Evolutionary conservation across 2,329 filamentous ascomycete genomes (phyloP).

Genomic region (Neophaeococcomyces aloes): DNA sequence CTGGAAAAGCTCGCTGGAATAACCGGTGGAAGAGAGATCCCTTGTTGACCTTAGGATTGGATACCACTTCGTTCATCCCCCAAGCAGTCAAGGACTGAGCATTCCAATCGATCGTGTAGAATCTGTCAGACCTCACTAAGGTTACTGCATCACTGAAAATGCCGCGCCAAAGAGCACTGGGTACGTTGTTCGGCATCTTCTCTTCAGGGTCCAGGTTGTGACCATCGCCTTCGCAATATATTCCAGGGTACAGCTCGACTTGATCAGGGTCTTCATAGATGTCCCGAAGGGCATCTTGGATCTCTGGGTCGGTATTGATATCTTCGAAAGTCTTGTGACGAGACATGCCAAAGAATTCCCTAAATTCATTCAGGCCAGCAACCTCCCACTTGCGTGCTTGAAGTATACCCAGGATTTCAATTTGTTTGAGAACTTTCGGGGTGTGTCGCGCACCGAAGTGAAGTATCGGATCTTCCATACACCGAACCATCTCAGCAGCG

Average conservation of each 20-base stretch:
- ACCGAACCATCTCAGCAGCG: slow-evolving; percentile 54
- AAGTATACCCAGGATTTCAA: slow-evolving; percentile 72
- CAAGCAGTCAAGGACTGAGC: slow-evolving; percentile 69
- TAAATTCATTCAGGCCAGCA: slow-evolving; percentile 72
- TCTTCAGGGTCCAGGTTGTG: too few relatives aligned
- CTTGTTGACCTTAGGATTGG: slow-evolving; percentile 63
- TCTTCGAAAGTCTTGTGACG: slow-evolving; percentile 69
- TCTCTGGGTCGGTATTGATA: slow-evolving; percentile 65
- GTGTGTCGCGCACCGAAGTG: slow-evolving; percentile 65
- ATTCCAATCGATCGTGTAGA: slow-evolving; percentile 56
- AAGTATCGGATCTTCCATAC: slow-evolving; percentile 59
- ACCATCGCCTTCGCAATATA: too few relatives aligned
- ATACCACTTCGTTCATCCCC: slow-evolving; percentile 66
- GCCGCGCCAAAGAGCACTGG: slow-evolving; percentile 51
- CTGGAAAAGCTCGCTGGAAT: slow-evolving; percentile 66
- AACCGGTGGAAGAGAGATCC: slow-evolving; percentile 81
- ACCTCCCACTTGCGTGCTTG: slow-evolving; percentile 68
- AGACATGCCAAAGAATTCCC: slow-evolving; percentile 69
- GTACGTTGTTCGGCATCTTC: slow-evolving; percentile 63
- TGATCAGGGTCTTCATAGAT: slow-evolving; percentile 63
- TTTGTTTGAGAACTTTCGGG: slow-evolving; percentile 59
- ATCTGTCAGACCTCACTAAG: slow-evolving; percentile 66
- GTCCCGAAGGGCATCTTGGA: slow-evolving; percentile 54
- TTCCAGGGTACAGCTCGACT: slow-evolving; percentile 69
- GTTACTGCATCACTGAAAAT: slow-evolving; percentile 68